phyloP scores from a whole-genome alignment of 2,329 filamentous ascomycete species.

The Whalleya microplaca region DNA sequence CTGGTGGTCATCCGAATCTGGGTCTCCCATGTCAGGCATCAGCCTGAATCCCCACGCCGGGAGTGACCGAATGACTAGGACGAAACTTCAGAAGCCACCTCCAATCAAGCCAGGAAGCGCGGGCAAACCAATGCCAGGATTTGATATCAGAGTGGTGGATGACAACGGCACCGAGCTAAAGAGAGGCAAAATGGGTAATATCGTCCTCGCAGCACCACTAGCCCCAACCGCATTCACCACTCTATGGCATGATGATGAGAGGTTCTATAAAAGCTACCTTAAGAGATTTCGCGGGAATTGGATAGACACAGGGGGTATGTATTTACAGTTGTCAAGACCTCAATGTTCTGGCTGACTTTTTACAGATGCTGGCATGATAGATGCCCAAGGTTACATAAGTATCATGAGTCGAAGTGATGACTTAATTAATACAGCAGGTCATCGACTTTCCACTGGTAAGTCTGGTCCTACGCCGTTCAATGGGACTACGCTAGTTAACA shows the following conservation, averaged over 20 bases:
- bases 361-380: conserved; percentile 80
- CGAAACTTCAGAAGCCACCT: conserved; percentile 47
- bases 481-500: not conserved
- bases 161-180: conserved; percentile 74
- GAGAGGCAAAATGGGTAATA: conserved; percentile 84
- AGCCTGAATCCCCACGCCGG: conserved; percentile 62
- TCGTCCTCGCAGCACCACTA: conserved; percentile 80
- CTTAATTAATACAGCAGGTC: conserved; percentile 94
- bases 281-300: conserved; percentile 80
- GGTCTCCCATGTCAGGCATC: conserved; percentile 61
- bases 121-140: conserved; percentile 89
- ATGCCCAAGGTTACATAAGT: conserved; percentile 69
- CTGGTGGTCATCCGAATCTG: conserved; percentile 65
- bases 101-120: conserved; percentile 81
- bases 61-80: conserved; percentile 50
- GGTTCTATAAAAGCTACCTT: conserved; percentile 85
- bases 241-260: conserved; percentile 81
- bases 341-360: conserved; percentile 3
- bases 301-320: conserved; percentile 75
- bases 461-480: conserved; percentile 4
- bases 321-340: not conserved
- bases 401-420: conserved; percentile 75
- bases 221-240: conserved; percentile 86
- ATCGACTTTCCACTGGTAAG: conserved; percentile 83
- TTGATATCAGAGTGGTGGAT: conserved; percentile 83